Conservation (phyloP, 768 basidiomycete genomes). For the Podaxis sp. region DNA sequence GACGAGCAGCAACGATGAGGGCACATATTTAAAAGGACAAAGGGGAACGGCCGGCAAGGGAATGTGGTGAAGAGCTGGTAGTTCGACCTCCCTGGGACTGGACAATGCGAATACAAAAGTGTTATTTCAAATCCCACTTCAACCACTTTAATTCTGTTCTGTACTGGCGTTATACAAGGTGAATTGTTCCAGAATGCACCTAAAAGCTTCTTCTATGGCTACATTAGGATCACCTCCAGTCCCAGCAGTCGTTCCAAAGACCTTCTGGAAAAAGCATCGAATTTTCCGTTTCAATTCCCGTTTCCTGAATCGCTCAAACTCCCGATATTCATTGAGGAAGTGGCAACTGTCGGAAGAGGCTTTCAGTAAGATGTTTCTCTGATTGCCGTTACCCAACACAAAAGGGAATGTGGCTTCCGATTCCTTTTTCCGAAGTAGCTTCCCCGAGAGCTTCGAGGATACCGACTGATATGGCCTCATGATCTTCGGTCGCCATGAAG, state of each 20-base stretch:
- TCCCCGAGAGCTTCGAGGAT: neutral
- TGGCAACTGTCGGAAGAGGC: neutral
- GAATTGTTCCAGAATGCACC: neutral
- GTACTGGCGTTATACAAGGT: neutral
- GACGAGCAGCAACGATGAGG: no score
- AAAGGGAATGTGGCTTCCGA: neutral
- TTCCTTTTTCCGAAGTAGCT: neutral
- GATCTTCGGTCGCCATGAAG: neutral
- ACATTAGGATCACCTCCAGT: neutral
- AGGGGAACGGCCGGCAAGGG: no score
- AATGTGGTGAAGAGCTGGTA: no score
- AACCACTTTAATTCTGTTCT: neutral
- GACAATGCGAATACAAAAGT: no score
- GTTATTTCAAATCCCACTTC: no score
- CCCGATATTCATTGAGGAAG: neutral
- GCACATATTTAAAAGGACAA: no score
- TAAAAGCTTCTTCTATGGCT: neutral
- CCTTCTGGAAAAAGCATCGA: neutral
- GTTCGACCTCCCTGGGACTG: no score
- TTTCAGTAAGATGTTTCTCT: neutral
- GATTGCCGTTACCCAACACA: neutral
- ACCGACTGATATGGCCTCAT: neutral
- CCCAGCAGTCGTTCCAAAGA: neutral
- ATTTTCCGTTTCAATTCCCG: neutral
- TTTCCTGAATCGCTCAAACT: neutral